phyloP scores from a whole-genome alignment of 202 grass and related monocot species.

The Eragrostis tef region DNA sequence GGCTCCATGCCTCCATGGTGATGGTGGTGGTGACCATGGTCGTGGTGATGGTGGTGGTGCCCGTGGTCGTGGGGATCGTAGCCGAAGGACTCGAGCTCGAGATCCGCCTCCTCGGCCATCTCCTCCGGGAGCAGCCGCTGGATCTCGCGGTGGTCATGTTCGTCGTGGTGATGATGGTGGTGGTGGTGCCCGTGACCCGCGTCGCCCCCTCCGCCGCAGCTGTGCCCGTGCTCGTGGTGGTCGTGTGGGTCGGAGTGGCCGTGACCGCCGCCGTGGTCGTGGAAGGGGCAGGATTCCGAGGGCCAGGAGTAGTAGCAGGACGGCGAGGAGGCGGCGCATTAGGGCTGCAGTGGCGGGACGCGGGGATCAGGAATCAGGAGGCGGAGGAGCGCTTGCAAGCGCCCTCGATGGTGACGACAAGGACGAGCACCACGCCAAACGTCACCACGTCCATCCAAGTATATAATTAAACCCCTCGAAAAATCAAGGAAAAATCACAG shows the following conservation, averaged over 20 bases:
- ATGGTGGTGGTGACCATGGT: constrained; percentile 32
- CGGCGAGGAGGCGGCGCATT: constrained; percentile 36
- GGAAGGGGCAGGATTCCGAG: constrained; percentile 48
- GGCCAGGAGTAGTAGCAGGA: constrained; percentile 49
- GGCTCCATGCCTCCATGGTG: constrained; percentile 43
- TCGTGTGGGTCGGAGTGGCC: constrained; percentile 42
- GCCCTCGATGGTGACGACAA: constrained; percentile 69
- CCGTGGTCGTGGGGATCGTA: constrained; percentile 40
- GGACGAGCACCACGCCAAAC: constrained; percentile 68
- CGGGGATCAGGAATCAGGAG: not conserved
- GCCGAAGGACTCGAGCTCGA: constrained; percentile 61
- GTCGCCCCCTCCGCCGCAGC: constrained; percentile 41
- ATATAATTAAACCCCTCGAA: constrained; percentile 32
- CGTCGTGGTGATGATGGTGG: constrained; percentile 39
- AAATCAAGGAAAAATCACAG: not conserved
- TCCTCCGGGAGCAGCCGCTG: constrained; percentile 81
- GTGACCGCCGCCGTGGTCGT: constrained; percentile 19
- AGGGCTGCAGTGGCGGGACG: not conserved
- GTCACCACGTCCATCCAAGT: constrained; percentile 72
- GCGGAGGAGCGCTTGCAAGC: constrained; percentile 60
- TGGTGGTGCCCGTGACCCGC: constrained; percentile 33
- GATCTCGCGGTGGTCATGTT: constrained; percentile 48
- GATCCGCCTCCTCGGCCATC: constrained; percentile 94
- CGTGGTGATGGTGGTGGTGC: constrained; percentile 29
- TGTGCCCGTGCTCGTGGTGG: constrained; percentile 40